A percentile compares a stretch with the other conserved stretches of the same genome.
phyloP scores from a whole-genome alignment of 2,329 filamentous ascomycete species.

The Sporothrix luriei region DNA sequence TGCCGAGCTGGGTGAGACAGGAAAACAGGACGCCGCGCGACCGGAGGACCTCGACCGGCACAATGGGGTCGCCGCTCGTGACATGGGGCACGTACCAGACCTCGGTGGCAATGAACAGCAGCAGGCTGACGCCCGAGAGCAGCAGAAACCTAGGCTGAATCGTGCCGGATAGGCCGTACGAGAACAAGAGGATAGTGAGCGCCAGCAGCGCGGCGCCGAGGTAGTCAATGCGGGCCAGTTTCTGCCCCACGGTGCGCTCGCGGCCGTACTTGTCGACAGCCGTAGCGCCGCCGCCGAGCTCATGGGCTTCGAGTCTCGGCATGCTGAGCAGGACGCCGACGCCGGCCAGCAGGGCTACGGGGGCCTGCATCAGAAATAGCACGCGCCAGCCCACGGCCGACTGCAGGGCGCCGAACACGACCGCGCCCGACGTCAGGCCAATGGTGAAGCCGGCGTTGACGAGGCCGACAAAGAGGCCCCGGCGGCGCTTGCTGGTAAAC shows the following conservation, averaged over 20 bases:
- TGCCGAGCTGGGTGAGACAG: slow-evolving; percentile 71
- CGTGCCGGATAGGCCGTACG: slow-evolving; percentile 67
- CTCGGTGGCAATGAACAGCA: slow-evolving; percentile 65
- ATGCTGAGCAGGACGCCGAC: slow-evolving; percentile 66
- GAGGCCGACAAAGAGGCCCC: slow-evolving; percentile 73
- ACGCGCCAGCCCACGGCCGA: slow-evolving; percentile 68
- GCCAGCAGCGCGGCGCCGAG: slow-evolving; percentile 63
- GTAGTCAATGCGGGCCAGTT: slow-evolving; percentile 72
- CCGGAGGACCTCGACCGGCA: slow-evolving; percentile 69
- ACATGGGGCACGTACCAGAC: slow-evolving; percentile 40
- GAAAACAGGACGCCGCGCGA: slow-evolving; percentile 72
- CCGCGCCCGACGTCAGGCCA: slow-evolving; percentile 41
- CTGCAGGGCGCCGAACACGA: slow-evolving; percentile 42
- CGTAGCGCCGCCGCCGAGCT: slow-evolving; percentile 18
- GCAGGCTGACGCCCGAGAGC: slow-evolving; percentile 56
- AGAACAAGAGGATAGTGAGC: slow-evolving; percentile 67
- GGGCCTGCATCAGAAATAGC: slow-evolving; percentile 73
- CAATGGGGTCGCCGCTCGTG: slow-evolving; percentile 69
- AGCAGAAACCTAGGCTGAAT: slow-evolving; percentile 63
- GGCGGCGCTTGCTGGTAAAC: slow-evolving; percentile 64
- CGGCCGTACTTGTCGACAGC: neutral
- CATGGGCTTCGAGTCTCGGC: slow-evolving; percentile 48
- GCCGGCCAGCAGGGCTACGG: slow-evolving; percentile 63
- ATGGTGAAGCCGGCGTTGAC: slow-evolving; percentile 63
- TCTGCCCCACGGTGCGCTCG: slow-evolving; percentile 50